Conservation (phyloP, 1,284 basidiomycete genomes). For the Irpex sp. region DNA sequence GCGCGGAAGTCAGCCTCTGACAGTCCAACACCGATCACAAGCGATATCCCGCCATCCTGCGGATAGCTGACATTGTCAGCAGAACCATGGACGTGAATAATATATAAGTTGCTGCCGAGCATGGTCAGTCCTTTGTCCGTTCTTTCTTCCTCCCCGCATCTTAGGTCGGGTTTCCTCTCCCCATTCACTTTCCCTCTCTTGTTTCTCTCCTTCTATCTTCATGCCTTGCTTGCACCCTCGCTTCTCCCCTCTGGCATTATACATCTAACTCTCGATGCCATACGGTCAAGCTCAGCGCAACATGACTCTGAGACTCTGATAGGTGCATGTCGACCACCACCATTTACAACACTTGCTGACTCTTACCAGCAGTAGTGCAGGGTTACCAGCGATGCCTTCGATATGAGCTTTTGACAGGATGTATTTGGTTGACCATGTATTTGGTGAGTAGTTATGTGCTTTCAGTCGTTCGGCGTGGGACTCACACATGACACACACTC, state of each 20-base stretch:
- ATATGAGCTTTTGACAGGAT: not conserved
- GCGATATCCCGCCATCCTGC: not conserved
- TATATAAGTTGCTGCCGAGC: not conserved
- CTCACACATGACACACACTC: not conserved
- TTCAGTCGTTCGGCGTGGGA: not conserved
- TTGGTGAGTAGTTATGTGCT: not conserved
- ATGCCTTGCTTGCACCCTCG: not conserved
- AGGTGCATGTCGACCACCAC: slow-evolving; percentile 11
- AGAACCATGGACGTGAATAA: not conserved
- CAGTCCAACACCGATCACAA: not conserved
- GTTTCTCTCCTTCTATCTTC: not conserved
- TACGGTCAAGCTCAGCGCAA: not conserved
- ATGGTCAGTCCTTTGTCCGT: not conserved
- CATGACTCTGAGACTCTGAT: too few relatives aligned
- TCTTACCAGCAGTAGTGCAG: not conserved
- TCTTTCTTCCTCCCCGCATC: not conserved
- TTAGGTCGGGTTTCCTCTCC: not conserved
- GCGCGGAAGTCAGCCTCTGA: not conserved
- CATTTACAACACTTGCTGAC: not conserved
- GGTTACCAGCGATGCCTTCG: not conserved
- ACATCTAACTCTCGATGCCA: not conserved
- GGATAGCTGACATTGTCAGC: not conserved
- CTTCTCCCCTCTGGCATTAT: not conserved
- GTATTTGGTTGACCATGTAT: not conserved
- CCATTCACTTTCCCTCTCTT: not conserved